Evolutionary conservation across 2,329 filamentous ascomycete genomes (phyloP).

Genomic region (Purpureocillium takamizusanense): DNA sequence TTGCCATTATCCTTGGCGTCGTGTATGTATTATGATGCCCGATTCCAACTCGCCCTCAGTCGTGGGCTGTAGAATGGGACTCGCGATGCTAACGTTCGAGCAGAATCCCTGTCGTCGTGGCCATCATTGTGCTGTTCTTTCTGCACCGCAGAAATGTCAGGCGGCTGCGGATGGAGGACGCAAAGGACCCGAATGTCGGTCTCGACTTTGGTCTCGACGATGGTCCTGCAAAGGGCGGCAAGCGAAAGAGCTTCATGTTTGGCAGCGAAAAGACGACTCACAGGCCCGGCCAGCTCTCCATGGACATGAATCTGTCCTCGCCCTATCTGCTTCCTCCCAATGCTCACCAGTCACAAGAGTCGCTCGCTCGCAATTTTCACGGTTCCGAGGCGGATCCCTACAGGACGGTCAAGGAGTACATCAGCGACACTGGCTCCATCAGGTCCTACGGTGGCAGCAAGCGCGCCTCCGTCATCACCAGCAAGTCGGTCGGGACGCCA

Average conservation of each 20-base stretch:
- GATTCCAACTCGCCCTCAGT: neutral
- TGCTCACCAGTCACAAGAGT: constrained; percentile 71
- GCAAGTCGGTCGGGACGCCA: constrained; percentile 11
- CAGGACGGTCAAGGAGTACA: constrained; percentile 50
- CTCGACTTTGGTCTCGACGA: constrained; percentile 82
- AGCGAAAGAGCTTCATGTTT: constrained; percentile 23
- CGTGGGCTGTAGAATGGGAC: neutral
- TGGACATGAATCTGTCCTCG: constrained; percentile 68
- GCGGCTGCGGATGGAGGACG: constrained; percentile 68
- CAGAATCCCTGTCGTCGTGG: constrained; percentile 68
- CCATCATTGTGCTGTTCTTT: constrained; percentile 59
- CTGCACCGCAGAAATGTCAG: constrained; percentile 72
- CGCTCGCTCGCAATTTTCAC: constrained; percentile 67
- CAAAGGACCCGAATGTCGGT: constrained; percentile 77
- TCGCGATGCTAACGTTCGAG: constrained; percentile 9
- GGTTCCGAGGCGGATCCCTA: constrained; percentile 76
- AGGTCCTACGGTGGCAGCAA: constrained; percentile 40
- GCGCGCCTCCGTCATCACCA: constrained; percentile 18
- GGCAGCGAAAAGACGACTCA: constrained; percentile 48
- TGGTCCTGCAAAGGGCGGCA: constrained; percentile 27
- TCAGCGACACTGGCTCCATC: constrained; percentile 48
- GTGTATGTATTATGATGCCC: constrained; percentile 51
- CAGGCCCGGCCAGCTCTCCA: constrained; percentile 48
- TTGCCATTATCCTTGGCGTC: constrained; percentile 61
- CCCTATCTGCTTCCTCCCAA: constrained; percentile 91